Base-by-base conservation (phyloP, 768 basidiomycete species). In the Terana coerulea region DNA sequence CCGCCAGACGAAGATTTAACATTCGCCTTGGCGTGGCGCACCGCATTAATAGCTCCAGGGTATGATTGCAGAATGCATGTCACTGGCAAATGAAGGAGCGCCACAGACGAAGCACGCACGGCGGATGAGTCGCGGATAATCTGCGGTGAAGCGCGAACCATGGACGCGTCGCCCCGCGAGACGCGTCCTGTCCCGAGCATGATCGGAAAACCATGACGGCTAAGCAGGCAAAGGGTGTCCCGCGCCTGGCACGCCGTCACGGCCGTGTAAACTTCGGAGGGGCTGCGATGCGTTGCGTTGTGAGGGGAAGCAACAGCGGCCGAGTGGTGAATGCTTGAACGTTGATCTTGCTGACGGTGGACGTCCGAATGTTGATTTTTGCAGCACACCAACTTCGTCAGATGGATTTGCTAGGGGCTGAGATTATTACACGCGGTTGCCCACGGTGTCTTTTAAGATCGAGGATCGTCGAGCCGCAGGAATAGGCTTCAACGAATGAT, bases 81-180 rank as follows among this genome's bases (percentile, higher is more conserved):
- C 39, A 21, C 39, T 19, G 39, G 39, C 39, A 40, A 8, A n/a
- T n/a, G 69, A 47, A 61, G 54, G 29, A 59, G 59, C 59, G 67
- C 59, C 45, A 67, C 49, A 5, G 36, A 25, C 35, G 57, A 49
- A 17, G 60, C 51, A 59, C 44, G 64, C 54, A 54, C 61, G 64
- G n/a, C 53, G 42, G 42, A 65, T 40, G 67, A 68, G 69, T 53
- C n/a, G 29, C 37, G 37, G 54, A 35, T 8, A 51, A 31, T 49
- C 37, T 26, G 26, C 47, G 47, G 47, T 25, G 17, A 39, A 15
- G 8, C 47, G 19, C 47, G 31, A 25, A 7, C 39, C 21, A 19
- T 5, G 39, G 12, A 7, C 39, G 19, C 6, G 17, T 8, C 39
- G 21, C 39, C 9, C 5, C 39, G 39, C n/a, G n/a, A n/a, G n/a